These are phyloP conservation scores for Trametes polyzona DNA, from an alignment of 1,284 basidiomycete species.

Conservation along the genomic window DNA sequence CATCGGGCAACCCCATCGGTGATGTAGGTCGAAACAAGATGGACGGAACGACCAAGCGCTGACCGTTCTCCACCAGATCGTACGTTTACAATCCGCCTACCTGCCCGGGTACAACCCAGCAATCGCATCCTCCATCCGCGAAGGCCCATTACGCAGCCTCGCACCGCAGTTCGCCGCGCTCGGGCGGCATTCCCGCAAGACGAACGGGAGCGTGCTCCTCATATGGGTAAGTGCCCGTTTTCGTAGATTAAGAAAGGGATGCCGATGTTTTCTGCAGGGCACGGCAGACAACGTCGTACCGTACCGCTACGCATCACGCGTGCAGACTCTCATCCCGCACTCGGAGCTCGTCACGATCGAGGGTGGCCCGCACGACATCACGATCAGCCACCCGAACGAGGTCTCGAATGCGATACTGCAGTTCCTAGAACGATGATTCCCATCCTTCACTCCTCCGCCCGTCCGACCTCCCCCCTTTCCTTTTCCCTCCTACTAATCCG, in stretches of 20 bases:
- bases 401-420: slow-evolving; percentile 44
- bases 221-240: slow-evolving; percentile 56
- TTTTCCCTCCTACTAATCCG: too few species aligned
- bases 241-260: neutral
- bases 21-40: slow-evolving; percentile 37
- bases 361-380: slow-evolving; percentile 67
- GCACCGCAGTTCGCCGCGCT: slow-evolving; percentile 52
- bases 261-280: slow-evolving; percentile 46
- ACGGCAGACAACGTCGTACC: slow-evolving; percentile 68
- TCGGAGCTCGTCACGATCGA: slow-evolving; percentile 60
- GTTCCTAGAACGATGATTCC: slow-evolving; percentile 41
- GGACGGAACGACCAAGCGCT: neutral
- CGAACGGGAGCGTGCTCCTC: slow-evolving; percentile 55
- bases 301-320: slow-evolving; percentile 59
- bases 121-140: slow-evolving; percentile 72
- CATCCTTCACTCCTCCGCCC: too few species aligned
- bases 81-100: slow-evolving; percentile 73
- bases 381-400: slow-evolving; percentile 54
- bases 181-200: slow-evolving; percentile 42
- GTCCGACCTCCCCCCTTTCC: neutral
- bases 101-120: slow-evolving; percentile 74
- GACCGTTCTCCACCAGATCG: slow-evolving; percentile 44
- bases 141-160: slow-evolving; percentile 70
- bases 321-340: slow-evolving; percentile 55
- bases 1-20: slow-evolving; percentile 40